Evolutionary conservation across 257 asterid genomes (phyloP).

Genomic region (Ophiorrhiza pumila): DNA sequence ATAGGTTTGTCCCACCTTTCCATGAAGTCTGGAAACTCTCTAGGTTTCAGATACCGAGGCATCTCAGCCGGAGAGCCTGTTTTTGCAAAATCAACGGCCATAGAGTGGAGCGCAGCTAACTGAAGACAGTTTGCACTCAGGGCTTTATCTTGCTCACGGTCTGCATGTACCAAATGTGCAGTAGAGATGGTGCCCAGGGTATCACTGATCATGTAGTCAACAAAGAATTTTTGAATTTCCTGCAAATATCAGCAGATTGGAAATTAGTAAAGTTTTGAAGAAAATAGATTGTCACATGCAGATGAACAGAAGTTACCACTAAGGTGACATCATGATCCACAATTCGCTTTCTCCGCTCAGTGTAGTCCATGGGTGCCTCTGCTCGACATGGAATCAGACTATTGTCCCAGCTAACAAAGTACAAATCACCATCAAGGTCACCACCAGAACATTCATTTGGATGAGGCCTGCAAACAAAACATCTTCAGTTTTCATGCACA

Average conservation of each 20-base stretch:
- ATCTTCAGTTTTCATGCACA: neutral
- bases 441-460: constrained; percentile 99
- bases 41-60: constrained; percentile 67
- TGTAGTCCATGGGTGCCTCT: constrained; percentile 91
- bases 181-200: constrained; percentile 86
- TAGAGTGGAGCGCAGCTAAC: constrained; percentile 82
- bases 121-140: constrained; percentile 72
- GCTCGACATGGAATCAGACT: constrained; percentile 59
- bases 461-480: constrained; percentile 67
- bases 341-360: constrained; percentile 75
- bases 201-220: constrained; percentile 79
- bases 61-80: constrained; percentile 95
- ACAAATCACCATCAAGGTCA: constrained; percentile 94
- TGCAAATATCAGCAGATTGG: constrained; percentile 28
- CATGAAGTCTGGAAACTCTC: constrained; percentile 91
- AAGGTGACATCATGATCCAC: constrained; percentile 84
- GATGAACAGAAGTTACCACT: constrained; percentile 45
- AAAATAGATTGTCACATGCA: neutral
- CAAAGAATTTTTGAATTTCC: constrained; percentile 91
- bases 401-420: constrained; percentile 89
- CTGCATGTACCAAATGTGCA: constrained; percentile 86
- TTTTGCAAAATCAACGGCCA: constrained; percentile 98
- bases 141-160: constrained; percentile 80
- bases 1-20: constrained; percentile 83
- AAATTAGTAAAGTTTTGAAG: neutral